Base-by-base conservation (phyloP, 148 eudicot species). In the Chenopodium quinoa region DNA sequence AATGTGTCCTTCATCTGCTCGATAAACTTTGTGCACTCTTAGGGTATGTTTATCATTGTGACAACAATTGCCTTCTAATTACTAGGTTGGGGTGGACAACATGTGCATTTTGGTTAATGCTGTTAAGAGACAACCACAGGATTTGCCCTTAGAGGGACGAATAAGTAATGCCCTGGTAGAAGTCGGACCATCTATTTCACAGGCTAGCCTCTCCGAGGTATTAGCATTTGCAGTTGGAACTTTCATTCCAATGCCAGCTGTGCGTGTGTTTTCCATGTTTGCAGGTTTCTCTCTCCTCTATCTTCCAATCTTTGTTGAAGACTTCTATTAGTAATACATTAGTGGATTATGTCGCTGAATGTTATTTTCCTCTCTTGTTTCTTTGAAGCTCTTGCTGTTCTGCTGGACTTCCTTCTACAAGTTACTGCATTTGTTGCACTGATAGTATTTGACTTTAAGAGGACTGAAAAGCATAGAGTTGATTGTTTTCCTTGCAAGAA, bases 101-200 rank as follows among this genome's bases (percentile, higher is more conserved):
- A 97, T 97, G 99, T 97, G 99, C 84, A 97, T 97, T 79, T 83
- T 97, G 88, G 99, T 97, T 44, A 90, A 97, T 82, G 94, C 99
- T 54, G 99, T 90, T 76, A 97, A 97, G 85, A 85, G 99, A 84
- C 99, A 97, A 83, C 91, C 92, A 73, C 79, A 84, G 79, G 98
- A 94, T 70, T 77, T 94, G 83, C 92, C 97, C 66, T 86, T 97
- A 75, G 98, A 94, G 83, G 94, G 86, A 34, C 90, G 99, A 46
- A 87, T 97, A 85, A 93, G 99, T 82, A 92, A 91, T 86, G 99
- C 99, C 71, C 94, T 97, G 66, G 97, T 90, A 70, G 99, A 97
- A 88, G 99, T 97, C 80, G 99, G 99, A 71, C 99, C 99, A 71
- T 97, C 99, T 66, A 94, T 97, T 82, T 88, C 99, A 75, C 92